phyloP scores from a whole-genome alignment of 2,329 filamentous ascomycete species.

The Fusarium globosum region DNA sequence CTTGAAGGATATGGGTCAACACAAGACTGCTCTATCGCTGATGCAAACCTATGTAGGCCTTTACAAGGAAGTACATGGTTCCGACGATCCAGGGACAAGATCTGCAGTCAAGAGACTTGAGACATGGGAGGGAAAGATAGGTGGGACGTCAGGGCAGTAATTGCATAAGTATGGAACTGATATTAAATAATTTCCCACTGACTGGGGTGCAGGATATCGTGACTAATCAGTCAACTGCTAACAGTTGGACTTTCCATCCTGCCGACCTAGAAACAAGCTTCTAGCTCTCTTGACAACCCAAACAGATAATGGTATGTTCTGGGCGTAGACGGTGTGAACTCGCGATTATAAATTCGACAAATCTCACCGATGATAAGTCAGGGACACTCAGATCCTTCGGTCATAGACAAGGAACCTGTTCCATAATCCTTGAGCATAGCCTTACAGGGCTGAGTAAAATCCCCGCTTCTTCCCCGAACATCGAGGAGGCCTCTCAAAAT shows the following conservation, averaged over 20 bases:
- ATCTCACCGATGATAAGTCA: neutral
- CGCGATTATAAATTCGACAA: neutral
- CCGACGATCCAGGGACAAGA: fast-evolving
- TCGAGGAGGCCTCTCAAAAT: neutral
- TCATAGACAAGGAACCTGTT: fast-evolving
- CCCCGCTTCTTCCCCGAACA: fast-evolving
- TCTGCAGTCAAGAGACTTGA: neutral
- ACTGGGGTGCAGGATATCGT: neutral
- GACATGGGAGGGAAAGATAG: neutral
- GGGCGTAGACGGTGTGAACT: fast-evolving
- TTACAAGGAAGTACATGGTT: neutral
- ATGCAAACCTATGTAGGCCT: neutral
- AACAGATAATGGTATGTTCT: neutral
- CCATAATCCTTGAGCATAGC: neutral
- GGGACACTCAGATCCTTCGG: neutral
- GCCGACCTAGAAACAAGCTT: neutral
- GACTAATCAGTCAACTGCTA: neutral
- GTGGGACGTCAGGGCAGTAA: fast-evolving
- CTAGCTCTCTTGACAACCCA: neutral
- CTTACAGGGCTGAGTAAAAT: constrained; percentile 1
- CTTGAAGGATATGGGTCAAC: neutral
- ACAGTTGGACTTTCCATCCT: too few species aligned
- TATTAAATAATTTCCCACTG: too few species aligned
- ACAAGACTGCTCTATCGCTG: neutral
- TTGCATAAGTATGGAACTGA: neutral